Percentiles rank a stretch among this genome's conserved stretches.
phyloP scores from a whole-genome alignment of 129 eudicot genomes.

The Saussurea involucrata region DNA sequence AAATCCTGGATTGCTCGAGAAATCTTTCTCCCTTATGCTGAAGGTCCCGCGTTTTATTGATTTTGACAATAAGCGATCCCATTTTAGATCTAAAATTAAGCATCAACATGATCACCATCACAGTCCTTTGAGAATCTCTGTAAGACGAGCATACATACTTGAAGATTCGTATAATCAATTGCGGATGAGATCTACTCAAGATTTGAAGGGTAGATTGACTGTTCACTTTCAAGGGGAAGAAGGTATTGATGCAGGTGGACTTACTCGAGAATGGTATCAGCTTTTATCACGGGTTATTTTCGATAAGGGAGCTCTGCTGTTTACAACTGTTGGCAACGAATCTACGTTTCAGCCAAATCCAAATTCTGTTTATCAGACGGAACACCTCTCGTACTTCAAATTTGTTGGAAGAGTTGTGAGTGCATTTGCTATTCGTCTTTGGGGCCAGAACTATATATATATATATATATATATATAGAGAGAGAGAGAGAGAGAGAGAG shows the following conservation, averaged over 20 bases:
- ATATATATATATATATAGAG: too few relatives aligned
- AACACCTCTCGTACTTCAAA: constrained; percentile 96
- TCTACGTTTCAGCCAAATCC: constrained; percentile 98
- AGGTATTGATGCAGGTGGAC: constrained; percentile 99
- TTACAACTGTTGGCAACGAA: constrained; percentile 95
- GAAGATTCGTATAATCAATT: constrained; percentile 98
- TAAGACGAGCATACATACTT: constrained; percentile 93
- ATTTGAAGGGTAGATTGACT: constrained; percentile 87
- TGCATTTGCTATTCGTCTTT: constrained; percentile 4
- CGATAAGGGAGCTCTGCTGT: constrained; percentile 90
- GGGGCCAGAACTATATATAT: not conserved
- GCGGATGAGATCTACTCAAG: constrained; percentile 84
- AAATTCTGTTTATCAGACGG: constrained; percentile 96
- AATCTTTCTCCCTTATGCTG: constrained; percentile 90
- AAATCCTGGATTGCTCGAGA: constrained; percentile 93
- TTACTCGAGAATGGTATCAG: constrained; percentile 99
- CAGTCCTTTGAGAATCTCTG: constrained; percentile 90
- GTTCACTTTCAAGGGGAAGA: constrained; percentile 99
- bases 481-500: too few relatives aligned
- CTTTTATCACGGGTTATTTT: constrained; percentile 88
- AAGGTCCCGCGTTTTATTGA: constrained; percentile 97
- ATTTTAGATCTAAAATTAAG: constrained; percentile 95
- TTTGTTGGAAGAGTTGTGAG: constrained; percentile 99
- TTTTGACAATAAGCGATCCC: constrained; percentile 91
- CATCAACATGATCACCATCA: constrained; percentile 98